Evolutionary conservation across 192 early-diverging fungal species (phyloP).

Genomic region (Coemansia sp.): DNA sequence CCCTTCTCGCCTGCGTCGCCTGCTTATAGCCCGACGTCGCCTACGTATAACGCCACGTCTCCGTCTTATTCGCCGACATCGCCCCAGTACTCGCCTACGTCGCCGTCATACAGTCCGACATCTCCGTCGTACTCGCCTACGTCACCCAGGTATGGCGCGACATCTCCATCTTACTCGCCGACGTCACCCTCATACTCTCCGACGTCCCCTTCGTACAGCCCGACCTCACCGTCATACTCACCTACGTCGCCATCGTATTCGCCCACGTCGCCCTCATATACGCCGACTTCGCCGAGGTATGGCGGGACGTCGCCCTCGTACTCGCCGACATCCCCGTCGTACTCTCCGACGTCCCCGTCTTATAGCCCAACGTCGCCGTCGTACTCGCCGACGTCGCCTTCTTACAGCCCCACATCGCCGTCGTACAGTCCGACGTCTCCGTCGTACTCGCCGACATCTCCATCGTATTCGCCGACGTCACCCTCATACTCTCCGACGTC

Average conservation of each 20-base stretch:
- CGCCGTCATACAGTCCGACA: constrained; percentile 64
- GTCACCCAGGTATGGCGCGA: constrained; percentile 62
- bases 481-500: constrained; percentile 71
- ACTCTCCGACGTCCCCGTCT: constrained; percentile 63
- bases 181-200: constrained; percentile 67
- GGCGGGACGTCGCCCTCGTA: constrained; percentile 79
- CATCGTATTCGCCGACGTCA: constrained; percentile 63
- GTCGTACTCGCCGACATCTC: constrained; percentile 71
- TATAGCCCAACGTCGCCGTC: constrained; percentile 76
- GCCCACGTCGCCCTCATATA: constrained; percentile 71
- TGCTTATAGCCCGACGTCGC: constrained; percentile 70
- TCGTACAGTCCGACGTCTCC: constrained; percentile 66
- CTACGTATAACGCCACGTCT: constrained; percentile 69
- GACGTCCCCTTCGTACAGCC: constrained; percentile 62
- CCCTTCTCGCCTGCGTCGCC: constrained; percentile 59
- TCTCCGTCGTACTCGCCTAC: constrained; percentile 70
- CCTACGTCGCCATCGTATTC: constrained; percentile 61
- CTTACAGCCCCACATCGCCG: constrained; percentile 65
- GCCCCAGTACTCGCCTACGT: constrained; percentile 65
- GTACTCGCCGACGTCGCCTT: constrained; percentile 65
- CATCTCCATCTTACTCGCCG: constrained; percentile 64
- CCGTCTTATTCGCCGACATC: constrained; percentile 72
- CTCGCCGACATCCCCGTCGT: constrained; percentile 61
- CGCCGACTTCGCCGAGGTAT: constrained; percentile 73
- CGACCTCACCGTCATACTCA: constrained; percentile 53